Conservation (phyloP, 768 basidiomycete species). For the Suillus subalutaceus region DNA sequence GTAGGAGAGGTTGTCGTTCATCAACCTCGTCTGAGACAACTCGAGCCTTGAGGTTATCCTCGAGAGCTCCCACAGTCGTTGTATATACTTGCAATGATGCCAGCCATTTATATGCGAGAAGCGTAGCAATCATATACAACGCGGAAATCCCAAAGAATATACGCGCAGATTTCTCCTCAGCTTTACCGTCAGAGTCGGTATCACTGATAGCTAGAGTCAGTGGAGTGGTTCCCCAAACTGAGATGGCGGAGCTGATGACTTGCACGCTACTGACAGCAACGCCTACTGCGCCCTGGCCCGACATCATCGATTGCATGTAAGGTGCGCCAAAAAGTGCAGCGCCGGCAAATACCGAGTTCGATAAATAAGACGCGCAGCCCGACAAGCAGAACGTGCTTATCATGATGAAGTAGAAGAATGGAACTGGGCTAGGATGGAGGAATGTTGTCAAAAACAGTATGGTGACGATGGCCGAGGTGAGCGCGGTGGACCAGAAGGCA, state of each 20-base stretch:
- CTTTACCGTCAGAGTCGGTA: constrained; percentile 37
- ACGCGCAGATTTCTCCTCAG: constrained; percentile 71
- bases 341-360: constrained; percentile 77
- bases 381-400: constrained; percentile 62
- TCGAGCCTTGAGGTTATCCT: constrained; percentile 35
- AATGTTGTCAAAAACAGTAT: constrained; percentile 71
- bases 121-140: constrained; percentile 58
- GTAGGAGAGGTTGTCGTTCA: constrained; percentile 39
- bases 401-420: constrained; percentile 70
- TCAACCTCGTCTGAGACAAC: constrained; percentile 25
- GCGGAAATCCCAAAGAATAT: constrained; percentile 76
- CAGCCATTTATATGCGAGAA: constrained; percentile 60
- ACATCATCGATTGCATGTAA: constrained; percentile 75
- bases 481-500: constrained; percentile 53
- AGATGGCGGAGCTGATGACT: constrained; percentile 62
- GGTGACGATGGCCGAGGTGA: constrained; percentile 54
- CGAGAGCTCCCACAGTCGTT: constrained; percentile 50
- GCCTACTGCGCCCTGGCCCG: constrained; percentile 85
- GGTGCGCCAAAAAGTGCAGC: constrained; percentile 78
- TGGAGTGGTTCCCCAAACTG: constrained; percentile 50
- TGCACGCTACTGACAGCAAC: constrained; percentile 82
- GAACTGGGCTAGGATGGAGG: constrained; percentile 48
- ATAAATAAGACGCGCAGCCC: constrained; percentile 70
- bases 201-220: constrained; percentile 23
- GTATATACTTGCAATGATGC: constrained; percentile 62